Evolutionary conservation across 176 grass and related monocot species (phyloP).

Genomic region (Olyra latifolia): DNA sequence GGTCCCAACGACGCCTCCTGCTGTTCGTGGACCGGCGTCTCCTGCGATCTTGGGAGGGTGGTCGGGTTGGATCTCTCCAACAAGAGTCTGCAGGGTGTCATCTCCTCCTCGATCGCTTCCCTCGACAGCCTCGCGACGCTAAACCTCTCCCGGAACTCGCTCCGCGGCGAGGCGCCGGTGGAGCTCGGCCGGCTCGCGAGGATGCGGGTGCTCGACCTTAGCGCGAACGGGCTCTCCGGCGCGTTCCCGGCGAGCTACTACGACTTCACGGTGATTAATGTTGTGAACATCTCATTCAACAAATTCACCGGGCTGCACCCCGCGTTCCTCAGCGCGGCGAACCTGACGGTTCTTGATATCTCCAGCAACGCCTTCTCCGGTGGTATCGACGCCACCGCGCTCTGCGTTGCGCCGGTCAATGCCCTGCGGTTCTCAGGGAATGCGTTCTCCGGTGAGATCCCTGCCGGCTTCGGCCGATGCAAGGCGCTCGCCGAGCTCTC

Average conservation of each 20-base stretch:
- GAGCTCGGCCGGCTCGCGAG: conserved; percentile 38
- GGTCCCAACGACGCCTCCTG: conserved; percentile 36
- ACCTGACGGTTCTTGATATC: conserved; percentile 61
- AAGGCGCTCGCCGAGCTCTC: conserved; percentile 56
- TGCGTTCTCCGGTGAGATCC: conserved; percentile 50
- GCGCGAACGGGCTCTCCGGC: conserved; percentile 62
- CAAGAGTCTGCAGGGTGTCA: conserved; percentile 51
- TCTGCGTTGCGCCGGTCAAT: conserved; percentile 41
- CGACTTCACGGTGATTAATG: conserved; percentile 52
- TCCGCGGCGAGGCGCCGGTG: conserved; percentile 38
- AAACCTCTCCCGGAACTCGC: conserved; percentile 65
- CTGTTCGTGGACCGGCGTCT: conserved; percentile 73
- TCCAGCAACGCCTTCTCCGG: conserved; percentile 59
- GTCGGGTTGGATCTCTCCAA: conserved; percentile 65
- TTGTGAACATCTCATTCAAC: conserved; percentile 79
- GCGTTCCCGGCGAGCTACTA: conserved; percentile 28
- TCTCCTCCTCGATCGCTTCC: conserved; percentile 47
- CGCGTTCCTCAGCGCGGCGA: conserved; percentile 38
- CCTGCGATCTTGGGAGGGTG: conserved; percentile 56
- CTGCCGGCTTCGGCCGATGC: conserved; percentile 51
- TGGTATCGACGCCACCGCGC: conserved; percentile 41
- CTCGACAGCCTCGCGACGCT: conserved; percentile 50
- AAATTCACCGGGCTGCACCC: conserved; percentile 63
- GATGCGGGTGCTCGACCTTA: conserved; percentile 75
- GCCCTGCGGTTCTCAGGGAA: conserved; percentile 70